Conservation (phyloP, 768 basidiomycete species). For the Naganishia vaughanmartiniae region DNA sequence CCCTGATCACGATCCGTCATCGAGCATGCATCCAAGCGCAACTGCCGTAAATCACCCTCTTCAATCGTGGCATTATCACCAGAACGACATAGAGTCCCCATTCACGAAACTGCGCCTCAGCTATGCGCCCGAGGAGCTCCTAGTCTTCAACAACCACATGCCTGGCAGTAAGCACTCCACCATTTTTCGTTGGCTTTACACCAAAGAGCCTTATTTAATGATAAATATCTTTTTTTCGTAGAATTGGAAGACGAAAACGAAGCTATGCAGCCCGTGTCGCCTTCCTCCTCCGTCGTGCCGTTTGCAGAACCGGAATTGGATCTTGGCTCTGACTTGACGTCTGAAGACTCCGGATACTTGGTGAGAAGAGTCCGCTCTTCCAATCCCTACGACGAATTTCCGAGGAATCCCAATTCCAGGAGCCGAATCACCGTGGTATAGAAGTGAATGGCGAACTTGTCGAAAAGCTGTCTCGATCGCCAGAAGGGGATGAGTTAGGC, state of each 20-base stretch:
- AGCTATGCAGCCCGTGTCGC: no score
- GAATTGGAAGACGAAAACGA: background rate
- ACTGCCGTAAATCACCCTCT: background rate
- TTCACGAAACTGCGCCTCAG: background rate
- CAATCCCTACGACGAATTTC: no score
- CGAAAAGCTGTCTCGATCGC: background rate
- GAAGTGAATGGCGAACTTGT: background rate
- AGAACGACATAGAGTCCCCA: background rate
- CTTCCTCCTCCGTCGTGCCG: no score
- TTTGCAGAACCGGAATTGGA: no score
- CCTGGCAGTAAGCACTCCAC: background rate
- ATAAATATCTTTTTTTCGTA: background rate
- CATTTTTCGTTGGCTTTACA: background rate
- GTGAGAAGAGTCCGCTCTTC: no score
- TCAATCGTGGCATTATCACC: background rate
- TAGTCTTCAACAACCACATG: background rate
- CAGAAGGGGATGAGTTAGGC: background rate
- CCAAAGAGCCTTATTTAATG: background rate
- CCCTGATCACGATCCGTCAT: background rate
- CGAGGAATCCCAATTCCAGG: no score
- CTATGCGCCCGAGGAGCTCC: background rate
- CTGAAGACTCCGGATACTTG: no score
- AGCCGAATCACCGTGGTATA: no score
- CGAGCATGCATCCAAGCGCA: background rate
- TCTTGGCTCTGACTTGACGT: no score